Evolutionary conservation across 1,139 yeast species (phyloP).

Genomic region (Arxiozyma telluris): DNA sequence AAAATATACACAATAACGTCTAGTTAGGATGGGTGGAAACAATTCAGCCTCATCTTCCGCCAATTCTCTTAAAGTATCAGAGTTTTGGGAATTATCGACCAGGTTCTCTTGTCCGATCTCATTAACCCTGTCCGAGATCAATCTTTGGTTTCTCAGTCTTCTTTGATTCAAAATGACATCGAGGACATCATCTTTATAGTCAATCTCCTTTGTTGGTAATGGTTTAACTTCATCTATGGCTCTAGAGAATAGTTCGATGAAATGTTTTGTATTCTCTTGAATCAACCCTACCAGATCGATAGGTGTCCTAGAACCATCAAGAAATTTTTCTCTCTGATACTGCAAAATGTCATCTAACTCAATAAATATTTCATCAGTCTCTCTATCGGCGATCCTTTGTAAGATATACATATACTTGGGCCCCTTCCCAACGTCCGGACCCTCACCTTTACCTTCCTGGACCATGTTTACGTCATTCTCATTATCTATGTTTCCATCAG

Average conservation of each 20-base stretch:
- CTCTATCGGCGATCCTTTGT: constrained; percentile 79
- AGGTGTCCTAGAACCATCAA: constrained; percentile 24
- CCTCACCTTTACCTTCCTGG: constrained; percentile 20
- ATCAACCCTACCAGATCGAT: constrained; percentile 34
- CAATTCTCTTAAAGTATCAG: constrained; percentile 28
- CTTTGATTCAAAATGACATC: constrained; percentile 92
- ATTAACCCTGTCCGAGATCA: constrained; percentile 30
- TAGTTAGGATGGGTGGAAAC: constrained; percentile 78
- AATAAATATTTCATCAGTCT: constrained; percentile 53
- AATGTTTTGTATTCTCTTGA: constrained; percentile 66
- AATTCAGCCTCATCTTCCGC: constrained; percentile 35
- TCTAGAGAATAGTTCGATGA: constrained; percentile 63
- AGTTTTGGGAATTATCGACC: constrained; percentile 22
- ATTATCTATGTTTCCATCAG: constrained; percentile 13
- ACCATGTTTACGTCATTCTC: constrained; percentile 23
- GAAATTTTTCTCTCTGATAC: constrained; percentile 40
- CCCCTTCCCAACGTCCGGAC: constrained; percentile 36
- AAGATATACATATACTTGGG: constrained; percentile 72
- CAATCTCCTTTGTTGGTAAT: constrained; percentile 61
- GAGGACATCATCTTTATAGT: constrained; percentile 80
- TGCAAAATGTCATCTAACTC: constrained; percentile 78
- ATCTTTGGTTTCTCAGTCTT: constrained; percentile 65
- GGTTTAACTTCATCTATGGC: constrained; percentile 82
- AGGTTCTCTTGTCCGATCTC: constrained; percentile 45
- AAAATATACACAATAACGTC: constrained; percentile 82